These are phyloP conservation scores for Brassica hybrid DNA, from an alignment of 441 rosid genomes.

Conservation along the genomic window DNA sequence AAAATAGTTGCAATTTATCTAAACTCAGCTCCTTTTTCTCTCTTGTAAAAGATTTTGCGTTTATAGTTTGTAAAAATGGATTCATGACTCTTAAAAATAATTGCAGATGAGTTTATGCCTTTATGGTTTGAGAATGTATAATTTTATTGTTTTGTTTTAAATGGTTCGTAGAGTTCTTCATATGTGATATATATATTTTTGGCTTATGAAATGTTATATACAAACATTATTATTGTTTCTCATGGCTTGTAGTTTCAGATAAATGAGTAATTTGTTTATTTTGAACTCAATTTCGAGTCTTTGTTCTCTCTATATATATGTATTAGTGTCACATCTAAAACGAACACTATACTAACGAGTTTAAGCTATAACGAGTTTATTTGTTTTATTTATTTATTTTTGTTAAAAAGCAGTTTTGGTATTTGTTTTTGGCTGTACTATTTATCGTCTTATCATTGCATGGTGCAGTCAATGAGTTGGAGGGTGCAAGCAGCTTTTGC, in stretches of 20 bases:
- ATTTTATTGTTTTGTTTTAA: neutral
- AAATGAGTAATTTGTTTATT: too few relatives aligned
- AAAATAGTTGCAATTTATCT: constrained; percentile 36
- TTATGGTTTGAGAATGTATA: constrained; percentile 22
- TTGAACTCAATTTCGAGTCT: too few relatives aligned
- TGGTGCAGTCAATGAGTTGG: constrained; percentile 48
- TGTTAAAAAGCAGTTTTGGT: constrained; percentile 9
- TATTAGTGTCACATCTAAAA: constrained; percentile 22
- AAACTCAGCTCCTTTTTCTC: constrained; percentile 31
- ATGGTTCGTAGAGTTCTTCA: neutral
- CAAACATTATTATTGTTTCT: too few relatives aligned
- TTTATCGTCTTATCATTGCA: constrained; percentile 50
- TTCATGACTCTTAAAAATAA: constrained; percentile 8
- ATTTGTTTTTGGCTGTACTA: constrained; percentile 38
- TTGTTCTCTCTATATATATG: neutral
- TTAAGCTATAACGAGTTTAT: neutral
- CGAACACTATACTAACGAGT: constrained; percentile 13
- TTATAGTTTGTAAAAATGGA: constrained; percentile 36
- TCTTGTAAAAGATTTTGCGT: constrained; percentile 37
- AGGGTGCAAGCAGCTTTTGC: constrained; percentile 50
- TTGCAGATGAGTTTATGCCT: constrained; percentile 22
- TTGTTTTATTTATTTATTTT: constrained; percentile 5
- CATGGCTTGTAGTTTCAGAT: too few relatives aligned
- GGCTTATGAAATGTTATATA: neutral
- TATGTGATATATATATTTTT: neutral